A percentile compares a stretch with the other conserved stretches of the same genome.
phyloP scores from a whole-genome alignment of 2,329 filamentous ascomycete species.

The Pseudocercospora cruenta region DNA sequence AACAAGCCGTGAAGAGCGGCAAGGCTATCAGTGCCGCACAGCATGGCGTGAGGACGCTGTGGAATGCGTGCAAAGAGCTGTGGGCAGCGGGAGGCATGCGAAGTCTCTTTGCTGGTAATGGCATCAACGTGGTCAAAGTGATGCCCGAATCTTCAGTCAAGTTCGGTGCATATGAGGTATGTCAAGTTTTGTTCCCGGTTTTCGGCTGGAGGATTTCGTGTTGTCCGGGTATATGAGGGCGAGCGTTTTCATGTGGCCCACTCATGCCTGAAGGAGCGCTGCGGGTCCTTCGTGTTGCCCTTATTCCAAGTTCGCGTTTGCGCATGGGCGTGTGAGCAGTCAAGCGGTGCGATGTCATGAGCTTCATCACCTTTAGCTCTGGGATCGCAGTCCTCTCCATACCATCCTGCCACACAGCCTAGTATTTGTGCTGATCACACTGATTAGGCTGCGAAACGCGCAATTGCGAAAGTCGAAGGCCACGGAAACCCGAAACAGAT shows the following conservation, averaged over 20 bases:
- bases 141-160: conserved; percentile 99
- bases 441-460: conserved; percentile 75
- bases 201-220: neutral
- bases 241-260: neutral
- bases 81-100: conserved; percentile 84
- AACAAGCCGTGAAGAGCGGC: conserved; percentile 71
- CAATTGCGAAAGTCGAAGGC: conserved; percentile 83
- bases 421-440: conserved; percentile 6
- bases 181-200: conserved; percentile 17
- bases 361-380: neutral
- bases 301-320: neutral
- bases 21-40: conserved; percentile 66
- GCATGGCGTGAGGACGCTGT: conserved; percentile 69
- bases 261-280: neutral
- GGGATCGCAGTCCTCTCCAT: neutral
- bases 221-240: neutral
- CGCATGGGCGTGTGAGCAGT: neutral
- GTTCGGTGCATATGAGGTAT: conserved; percentile 90
- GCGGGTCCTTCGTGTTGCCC: neutral
- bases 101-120: conserved; percentile 94
- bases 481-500: conserved; percentile 80
- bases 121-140: conserved; percentile 93
- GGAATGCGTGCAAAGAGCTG: conserved; percentile 73
- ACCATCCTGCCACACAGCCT: neutral
- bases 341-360: neutral